Conservation (phyloP, 2,329 filamentous ascomycete genomes). For the Colletotrichum spinosum region DNA sequence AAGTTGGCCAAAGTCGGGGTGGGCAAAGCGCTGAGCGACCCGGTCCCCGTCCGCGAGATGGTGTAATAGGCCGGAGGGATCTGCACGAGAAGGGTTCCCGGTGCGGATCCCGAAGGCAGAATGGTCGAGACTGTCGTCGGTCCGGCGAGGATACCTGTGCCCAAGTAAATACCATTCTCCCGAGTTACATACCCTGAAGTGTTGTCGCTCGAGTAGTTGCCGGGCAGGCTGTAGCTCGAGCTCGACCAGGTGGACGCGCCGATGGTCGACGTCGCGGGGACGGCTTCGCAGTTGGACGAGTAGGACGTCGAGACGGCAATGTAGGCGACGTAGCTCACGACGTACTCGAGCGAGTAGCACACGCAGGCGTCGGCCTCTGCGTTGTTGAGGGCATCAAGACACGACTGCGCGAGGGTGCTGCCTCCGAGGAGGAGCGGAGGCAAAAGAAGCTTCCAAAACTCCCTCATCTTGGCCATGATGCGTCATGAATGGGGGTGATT, state of each 20-base stretch:
- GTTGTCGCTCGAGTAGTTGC: not conserved
- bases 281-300: slow-evolving; percentile 25
- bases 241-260: not conserved
- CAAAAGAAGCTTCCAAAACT: slow-evolving; percentile 20
- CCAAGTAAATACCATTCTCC: slow-evolving; percentile 21
- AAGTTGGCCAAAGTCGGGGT: slow-evolving; percentile 9
- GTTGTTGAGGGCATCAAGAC: slow-evolving; percentile 29
- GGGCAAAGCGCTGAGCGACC: not conserved
- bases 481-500: not conserved
- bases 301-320: slow-evolving; percentile 28
- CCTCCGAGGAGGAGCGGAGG: slow-evolving; percentile 22
- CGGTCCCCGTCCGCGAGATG: slow-evolving; percentile 14
- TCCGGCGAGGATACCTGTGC: slow-evolving; percentile 15
- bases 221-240: not conserved
- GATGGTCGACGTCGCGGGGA: slow-evolving; percentile 4
- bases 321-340: slow-evolving; percentile 34
- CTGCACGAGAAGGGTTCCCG: slow-evolving; percentile 17
- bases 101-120: not conserved
- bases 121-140: slow-evolving; percentile 18
- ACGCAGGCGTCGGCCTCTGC: slow-evolving; percentile 24
- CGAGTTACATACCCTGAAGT: slow-evolving; percentile 20
- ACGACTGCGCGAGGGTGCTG: slow-evolving; percentile 14
- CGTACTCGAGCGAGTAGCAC: slow-evolving; percentile 28
- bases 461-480: not conserved
- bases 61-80: slow-evolving; percentile 29